phyloP scores from a whole-genome alignment of 2,329 filamentous ascomycete species.

The Penicillium sp. region DNA sequence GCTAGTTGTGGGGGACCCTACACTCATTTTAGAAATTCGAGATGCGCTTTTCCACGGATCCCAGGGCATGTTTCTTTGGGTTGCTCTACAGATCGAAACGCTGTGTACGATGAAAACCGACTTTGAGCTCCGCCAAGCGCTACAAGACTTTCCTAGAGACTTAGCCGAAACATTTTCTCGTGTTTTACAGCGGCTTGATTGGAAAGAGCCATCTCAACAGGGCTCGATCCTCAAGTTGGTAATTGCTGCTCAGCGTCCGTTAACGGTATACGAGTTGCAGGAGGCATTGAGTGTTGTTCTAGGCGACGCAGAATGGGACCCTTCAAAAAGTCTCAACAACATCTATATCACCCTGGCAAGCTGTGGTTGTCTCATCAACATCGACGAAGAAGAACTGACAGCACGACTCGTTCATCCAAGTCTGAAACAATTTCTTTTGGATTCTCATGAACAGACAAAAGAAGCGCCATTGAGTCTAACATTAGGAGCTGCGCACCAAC shows the following conservation, averaged over 20 bases:
- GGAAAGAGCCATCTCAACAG: not conserved
- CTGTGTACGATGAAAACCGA: slow-evolving; percentile 7
- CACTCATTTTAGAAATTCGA: slow-evolving; percentile 1
- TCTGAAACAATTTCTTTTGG: not conserved
- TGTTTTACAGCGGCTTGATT: not conserved
- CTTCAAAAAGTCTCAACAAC: not conserved
- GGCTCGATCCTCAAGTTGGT: not conserved
- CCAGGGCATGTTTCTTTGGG: slow-evolving; percentile 13
- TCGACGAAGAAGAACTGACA: slow-evolving; percentile 6
- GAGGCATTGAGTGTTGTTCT: slow-evolving; percentile 2
- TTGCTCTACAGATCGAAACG: slow-evolving; percentile 7
- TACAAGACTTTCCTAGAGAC: not conserved
- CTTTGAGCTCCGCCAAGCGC: slow-evolving; percentile 1
- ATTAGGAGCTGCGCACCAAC: not conserved
- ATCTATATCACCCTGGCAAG: not conserved
- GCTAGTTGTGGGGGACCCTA: not conserved
- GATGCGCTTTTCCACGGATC: slow-evolving; percentile 3
- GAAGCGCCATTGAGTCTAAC: not conserved
- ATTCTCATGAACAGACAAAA: not conserved
- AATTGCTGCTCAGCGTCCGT: not conserved
- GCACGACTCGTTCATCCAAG: slow-evolving; percentile 2
- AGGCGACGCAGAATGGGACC: slow-evolving; percentile 2
- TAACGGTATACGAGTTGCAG: not conserved
- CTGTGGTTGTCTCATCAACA: slow-evolving; percentile 5
- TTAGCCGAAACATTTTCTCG: not conserved